Evolutionary conservation across 108 stramenopile species (phyloP), one percentile per base, ranked within the genome.

Genomic region (Stephanodiscus triporus): DNA sequence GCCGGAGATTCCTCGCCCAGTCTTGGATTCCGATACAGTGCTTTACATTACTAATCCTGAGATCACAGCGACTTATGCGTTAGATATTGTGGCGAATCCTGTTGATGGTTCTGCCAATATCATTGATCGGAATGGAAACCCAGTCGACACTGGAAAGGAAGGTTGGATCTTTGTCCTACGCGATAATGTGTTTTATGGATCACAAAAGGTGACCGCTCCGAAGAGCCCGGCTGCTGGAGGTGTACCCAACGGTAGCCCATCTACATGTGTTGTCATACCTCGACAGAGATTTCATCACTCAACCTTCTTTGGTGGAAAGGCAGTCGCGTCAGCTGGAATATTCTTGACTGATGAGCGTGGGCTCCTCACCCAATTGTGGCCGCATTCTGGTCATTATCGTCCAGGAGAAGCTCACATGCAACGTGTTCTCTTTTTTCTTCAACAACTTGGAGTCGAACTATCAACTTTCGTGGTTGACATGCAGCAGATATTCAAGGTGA

Each of bases 341-440:
- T 80, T 97, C 70, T 88, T 97, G 23, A 92, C 92, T 7, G 84
- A 93, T 76, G 82, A 84, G 6, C 51, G 89, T 22, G 97, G 97
- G 5, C 81, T 83, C 66, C 70, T 97, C 59, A 89, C 83, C 14
- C 65, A 87, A 56, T 81, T 96, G 7, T 96, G 92, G 76, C 95
- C 97, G 22, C 97, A 96, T 86, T 95, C 94, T 0, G 97, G 97
- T 51, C 97, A 97, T 66, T 97, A 97, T 68, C 86, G 97, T 40
- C 96, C 91, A 10, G 86, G 87, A 36, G 95, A 97, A 64, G 78
- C 85, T 30, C 91, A 97, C 70, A 88, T 97, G 80, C 94, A 91
- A 70, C 84, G 89, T 42, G 91, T 93, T 68, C 91, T 97, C 0
- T 85, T 83, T 63, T 90, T 89, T 73, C 73, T 97, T 61, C 81